Evolutionary conservation across 202 grass and related monocot genomes (phyloP).

Genomic region (Carex arenaria): DNA sequence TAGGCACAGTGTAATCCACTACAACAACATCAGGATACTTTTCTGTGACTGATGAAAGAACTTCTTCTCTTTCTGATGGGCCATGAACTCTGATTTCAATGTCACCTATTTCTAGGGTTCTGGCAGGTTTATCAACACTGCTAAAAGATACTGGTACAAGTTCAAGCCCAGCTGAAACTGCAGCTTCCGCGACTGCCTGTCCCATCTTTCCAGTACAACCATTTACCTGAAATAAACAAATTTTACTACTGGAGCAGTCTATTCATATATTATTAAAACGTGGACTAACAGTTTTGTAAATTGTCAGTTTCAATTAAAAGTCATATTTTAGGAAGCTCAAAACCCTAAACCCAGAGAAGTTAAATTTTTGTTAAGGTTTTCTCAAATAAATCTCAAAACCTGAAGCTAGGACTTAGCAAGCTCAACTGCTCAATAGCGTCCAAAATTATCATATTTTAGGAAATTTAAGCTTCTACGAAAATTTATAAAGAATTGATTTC

Average conservation of each 20-base stretch:
- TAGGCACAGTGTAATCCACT: slow-evolving; percentile 74
- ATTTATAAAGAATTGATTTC: background rate
- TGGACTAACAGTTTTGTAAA: background rate
- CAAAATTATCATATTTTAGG: background rate
- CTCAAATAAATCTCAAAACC: background rate
- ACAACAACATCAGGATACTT: slow-evolving; percentile 72
- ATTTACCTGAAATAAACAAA: slow-evolving; percentile 54
- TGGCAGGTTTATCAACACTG: slow-evolving; percentile 45
- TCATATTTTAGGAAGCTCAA: background rate
- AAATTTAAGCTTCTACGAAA: background rate
- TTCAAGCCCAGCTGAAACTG: slow-evolving; percentile 58
- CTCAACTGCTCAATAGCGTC: background rate
- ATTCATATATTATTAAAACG: background rate
- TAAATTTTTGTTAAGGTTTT: background rate
- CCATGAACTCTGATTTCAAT: slow-evolving; percentile 53
- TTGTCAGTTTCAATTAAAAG: background rate
- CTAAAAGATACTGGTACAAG: slow-evolving; percentile 79
- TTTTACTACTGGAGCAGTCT: background rate
- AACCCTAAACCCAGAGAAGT: slow-evolving; percentile 23
- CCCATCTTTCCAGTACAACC: slow-evolving; percentile 91
- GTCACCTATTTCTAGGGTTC: slow-evolving; percentile 41
- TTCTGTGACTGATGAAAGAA: slow-evolving; percentile 51
- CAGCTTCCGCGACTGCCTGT: slow-evolving; percentile 54
- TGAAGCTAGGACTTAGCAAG: background rate
- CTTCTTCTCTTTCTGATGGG: slow-evolving; percentile 54